A percentile compares a stretch with the other conserved stretches of the same genome.
Evolutionary conservation across 257 asterid genomes (phyloP).

Genomic region (Jaltomata sinuosa): DNA sequence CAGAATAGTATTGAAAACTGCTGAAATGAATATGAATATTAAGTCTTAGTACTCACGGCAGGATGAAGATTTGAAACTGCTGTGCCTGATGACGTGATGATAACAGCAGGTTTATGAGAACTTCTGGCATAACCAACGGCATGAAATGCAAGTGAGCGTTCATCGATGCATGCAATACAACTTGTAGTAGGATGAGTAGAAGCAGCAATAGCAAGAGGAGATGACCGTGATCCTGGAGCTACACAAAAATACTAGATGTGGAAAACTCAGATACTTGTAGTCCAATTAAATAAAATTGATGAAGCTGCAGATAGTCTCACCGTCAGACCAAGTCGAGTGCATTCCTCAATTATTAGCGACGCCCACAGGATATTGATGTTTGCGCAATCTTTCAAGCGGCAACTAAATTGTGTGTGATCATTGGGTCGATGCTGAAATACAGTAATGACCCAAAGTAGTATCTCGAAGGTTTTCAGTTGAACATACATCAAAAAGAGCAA

Average conservation of each 20-base stretch:
- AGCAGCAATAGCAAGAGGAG: conserved; percentile 95
- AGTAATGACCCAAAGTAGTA: background rate
- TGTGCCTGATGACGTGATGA: conserved; percentile 96
- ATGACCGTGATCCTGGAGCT: conserved; percentile 98
- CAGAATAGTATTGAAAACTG: background rate
- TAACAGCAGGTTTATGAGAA: conserved; percentile 69
- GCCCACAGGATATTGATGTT: conserved; percentile 93
- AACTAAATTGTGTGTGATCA: conserved; percentile 15
- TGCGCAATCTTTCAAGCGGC: conserved; percentile 37
- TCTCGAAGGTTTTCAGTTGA: background rate
- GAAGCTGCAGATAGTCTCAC: conserved; percentile 38
- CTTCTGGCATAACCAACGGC: conserved; percentile 98
- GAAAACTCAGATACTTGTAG: conserved; percentile 26
- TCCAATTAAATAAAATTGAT: conserved; percentile 1
- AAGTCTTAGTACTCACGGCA: conserved; percentile 56
- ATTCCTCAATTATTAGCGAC: conserved; percentile 84
- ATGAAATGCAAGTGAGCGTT: conserved; percentile 91
- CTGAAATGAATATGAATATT: background rate
- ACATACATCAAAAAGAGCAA: background rate
- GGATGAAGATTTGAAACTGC: conserved; percentile 96
- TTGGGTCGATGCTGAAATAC: conserved; percentile 41
- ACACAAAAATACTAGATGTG: conserved; percentile 76
- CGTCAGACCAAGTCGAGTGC: conserved; percentile 86
- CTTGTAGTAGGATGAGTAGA: conserved; percentile 83
- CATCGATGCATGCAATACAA: conserved; percentile 86